A percentile compares a stretch with the other conserved stretches of the same genome.
Evolutionary conservation across 31 red algal genomes (phyloP).

Genomic region (Endocladia muricata): DNA sequence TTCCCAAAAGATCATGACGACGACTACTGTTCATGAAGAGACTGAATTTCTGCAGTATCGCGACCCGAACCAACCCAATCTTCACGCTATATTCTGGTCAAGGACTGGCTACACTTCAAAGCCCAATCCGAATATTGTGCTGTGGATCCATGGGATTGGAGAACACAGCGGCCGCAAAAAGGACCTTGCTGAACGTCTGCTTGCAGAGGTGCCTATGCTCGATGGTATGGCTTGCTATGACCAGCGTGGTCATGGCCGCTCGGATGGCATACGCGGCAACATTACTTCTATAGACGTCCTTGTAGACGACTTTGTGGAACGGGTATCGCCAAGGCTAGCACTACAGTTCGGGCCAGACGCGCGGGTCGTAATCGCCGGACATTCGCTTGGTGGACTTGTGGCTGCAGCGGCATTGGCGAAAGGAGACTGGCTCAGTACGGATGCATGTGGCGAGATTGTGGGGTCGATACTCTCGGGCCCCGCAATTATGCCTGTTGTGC

Average conservation of each 20-base stretch:
- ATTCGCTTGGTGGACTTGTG: constrained; percentile 65
- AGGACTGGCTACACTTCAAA: background rate
- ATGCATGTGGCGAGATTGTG: constrained; percentile 36
- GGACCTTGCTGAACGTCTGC: constrained; percentile 36
- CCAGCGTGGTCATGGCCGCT: constrained; percentile 65
- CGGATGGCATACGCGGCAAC: constrained; percentile 28
- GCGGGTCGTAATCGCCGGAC: constrained; percentile 52
- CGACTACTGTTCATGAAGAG: constrained; percentile 14
- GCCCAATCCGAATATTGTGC: constrained; percentile 21
- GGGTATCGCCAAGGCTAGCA: constrained; percentile 10
- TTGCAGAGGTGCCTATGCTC: constrained; percentile 30
- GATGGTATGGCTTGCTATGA: constrained; percentile 59
- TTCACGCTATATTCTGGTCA: constrained; percentile 38
- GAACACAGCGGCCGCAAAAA: constrained; percentile 72
- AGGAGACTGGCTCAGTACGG: constrained; percentile 9
- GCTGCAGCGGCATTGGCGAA: background rate
- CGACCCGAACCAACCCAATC: constrained; percentile 54
- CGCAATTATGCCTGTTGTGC: constrained; percentile 15
- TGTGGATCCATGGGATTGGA: constrained; percentile 74
- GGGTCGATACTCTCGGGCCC: constrained; percentile 46
- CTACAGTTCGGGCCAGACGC: constrained; percentile 28
- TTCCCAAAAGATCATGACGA: background rate
- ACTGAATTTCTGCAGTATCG: constrained; percentile 52
- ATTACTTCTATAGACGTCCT: constrained; percentile 5
- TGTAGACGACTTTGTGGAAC: constrained; percentile 24